phyloP scores from a whole-genome alignment of 164 flowering plant species.

The Nymphaea colorata region DNA sequence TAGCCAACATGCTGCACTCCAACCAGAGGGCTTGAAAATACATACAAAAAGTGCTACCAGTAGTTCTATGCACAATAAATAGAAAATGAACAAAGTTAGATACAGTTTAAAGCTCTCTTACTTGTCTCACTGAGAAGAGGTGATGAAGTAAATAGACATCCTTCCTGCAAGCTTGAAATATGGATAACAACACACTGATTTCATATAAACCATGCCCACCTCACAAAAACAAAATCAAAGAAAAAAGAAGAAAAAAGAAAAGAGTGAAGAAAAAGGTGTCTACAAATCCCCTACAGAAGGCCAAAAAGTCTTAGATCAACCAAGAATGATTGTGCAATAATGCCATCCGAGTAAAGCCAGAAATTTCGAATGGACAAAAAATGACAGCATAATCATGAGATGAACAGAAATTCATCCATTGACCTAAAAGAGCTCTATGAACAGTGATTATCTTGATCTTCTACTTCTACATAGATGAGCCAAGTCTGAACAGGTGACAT shows the following conservation, averaged over 20 bases:
- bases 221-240: not conserved
- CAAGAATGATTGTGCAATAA: too few species aligned
- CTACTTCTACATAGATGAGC: too few species aligned
- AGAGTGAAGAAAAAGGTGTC: not conserved
- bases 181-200: not conserved
- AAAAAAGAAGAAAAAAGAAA: not conserved
- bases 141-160: conserved; percentile 36
- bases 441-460: too few species aligned
- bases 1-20: not conserved
- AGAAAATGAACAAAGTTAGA: not conserved
- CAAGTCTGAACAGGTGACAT: too few species aligned
- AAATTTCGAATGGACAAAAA: too few species aligned
- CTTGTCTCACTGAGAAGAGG: conserved; percentile 36
- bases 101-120: conserved; percentile 29
- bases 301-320: too few species aligned
- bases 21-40: not conserved
- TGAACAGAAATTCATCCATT: too few species aligned
- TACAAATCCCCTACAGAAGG: too few species aligned
- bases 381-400: too few species aligned
- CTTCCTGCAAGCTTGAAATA: conserved; percentile 48
- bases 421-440: too few species aligned
- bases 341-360: too few species aligned
- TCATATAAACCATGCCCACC: not conserved
- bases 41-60: not conserved
- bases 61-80: not conserved